Percentiles rank a stretch among this genome's conserved stretches.
These are phyloP conservation scores for Microglena sp. DNA, from an alignment of 139 green algal species.

Conservation along the genomic window DNA sequence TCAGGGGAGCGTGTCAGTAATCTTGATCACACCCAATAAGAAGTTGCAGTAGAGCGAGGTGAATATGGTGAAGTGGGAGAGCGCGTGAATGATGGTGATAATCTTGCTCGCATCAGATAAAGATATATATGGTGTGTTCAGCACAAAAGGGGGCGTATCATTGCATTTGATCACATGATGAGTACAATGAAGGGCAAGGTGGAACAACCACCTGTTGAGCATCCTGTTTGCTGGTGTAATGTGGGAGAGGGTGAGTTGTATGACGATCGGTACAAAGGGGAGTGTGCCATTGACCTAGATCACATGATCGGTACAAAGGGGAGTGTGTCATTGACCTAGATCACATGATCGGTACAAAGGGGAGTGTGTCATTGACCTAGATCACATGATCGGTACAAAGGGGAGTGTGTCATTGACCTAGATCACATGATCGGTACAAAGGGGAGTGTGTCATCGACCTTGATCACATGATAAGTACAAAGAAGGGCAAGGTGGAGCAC, in stretches of 20 bases:
- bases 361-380: not conserved
- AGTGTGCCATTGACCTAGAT: slow-evolving; percentile 71
- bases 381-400: slow-evolving; percentile 93
- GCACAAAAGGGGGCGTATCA: slow-evolving; percentile 81
- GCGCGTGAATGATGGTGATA: too few relatives aligned
- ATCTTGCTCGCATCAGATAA: slow-evolving; percentile 92
- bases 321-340: slow-evolving; percentile 69
- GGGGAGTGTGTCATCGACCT: slow-evolving; percentile 71
- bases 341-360: slow-evolving; percentile 71
- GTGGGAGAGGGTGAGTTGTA: too few relatives aligned
- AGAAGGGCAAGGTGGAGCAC: too few relatives aligned
- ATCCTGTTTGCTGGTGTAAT: not conserved
- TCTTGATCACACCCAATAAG: slow-evolving; percentile 56
- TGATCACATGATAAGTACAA: slow-evolving; percentile 66
- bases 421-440: slow-evolving; percentile 79
- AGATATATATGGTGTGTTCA: slow-evolving; percentile 66
- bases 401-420: slow-evolving; percentile 73
- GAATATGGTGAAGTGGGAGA: not conserved
- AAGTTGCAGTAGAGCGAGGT: slow-evolving; percentile 53
- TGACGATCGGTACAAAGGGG: slow-evolving; percentile 44
- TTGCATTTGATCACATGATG: slow-evolving; percentile 62
- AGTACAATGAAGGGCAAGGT: not conserved
- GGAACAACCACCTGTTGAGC: too few relatives aligned
- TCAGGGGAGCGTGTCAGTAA: slow-evolving; percentile 82
- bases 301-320: slow-evolving; percentile 76